A percentile compares a stretch with the other conserved stretches of the same genome.
phyloP scores from a whole-genome alignment of 345 rosid genomes.

The Murraya koenigii region DNA sequence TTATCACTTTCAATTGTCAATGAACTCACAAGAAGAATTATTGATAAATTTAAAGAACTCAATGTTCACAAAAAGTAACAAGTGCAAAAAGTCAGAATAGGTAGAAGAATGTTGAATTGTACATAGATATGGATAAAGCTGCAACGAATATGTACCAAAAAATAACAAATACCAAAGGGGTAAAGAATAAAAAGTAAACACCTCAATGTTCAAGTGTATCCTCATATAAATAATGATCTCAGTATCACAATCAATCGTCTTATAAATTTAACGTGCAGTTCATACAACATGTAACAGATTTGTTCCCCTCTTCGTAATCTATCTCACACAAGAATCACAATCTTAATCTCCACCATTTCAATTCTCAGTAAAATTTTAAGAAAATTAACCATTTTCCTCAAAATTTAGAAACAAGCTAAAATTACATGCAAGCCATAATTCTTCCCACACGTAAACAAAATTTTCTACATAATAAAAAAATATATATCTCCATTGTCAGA shows the following conservation, averaged over 20 bases:
- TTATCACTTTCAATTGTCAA: slow-evolving; percentile 3
- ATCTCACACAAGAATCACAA: not conserved
- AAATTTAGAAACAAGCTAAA: not conserved
- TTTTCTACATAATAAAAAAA: not conserved
- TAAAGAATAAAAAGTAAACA: slow-evolving; percentile 12
- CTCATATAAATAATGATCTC: not conserved
- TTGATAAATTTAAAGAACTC: slow-evolving; percentile 2
- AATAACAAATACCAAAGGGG: not conserved
- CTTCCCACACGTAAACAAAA: not conserved
- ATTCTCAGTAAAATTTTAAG: not conserved
- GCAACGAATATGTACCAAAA: not conserved
- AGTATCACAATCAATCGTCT: not conserved
- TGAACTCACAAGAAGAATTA: not conserved
- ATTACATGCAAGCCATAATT: not conserved
- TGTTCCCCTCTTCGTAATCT: not conserved
- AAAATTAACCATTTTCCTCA: not conserved
- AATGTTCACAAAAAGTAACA: not conserved
- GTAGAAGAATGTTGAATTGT: not conserved
- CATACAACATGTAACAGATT: not conserved
- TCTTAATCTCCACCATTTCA: not conserved
- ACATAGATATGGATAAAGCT: not conserved
- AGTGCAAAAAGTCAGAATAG: not conserved
- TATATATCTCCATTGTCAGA: too few species aligned
- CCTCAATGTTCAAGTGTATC: too few species aligned
- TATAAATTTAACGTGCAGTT: not conserved